Conservation (phyloP, 2,329 filamentous ascomycete genomes). For the Alternaria arbusti region DNA sequence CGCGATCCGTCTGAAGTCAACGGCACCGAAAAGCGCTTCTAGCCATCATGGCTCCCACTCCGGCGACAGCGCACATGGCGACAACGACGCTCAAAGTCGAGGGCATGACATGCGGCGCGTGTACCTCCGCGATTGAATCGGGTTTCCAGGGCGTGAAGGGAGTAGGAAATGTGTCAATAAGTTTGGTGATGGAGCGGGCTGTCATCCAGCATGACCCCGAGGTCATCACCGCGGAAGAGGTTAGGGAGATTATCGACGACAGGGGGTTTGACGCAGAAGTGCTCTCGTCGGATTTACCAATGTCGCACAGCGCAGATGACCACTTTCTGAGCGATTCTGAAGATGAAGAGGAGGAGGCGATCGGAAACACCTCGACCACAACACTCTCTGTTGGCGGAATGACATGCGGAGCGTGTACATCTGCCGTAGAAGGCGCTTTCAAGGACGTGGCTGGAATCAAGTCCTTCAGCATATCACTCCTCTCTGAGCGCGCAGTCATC, state of each 20-base stretch:
- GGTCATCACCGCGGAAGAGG: conserved; percentile 73
- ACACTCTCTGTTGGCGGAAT: conserved; percentile 83
- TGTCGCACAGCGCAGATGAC: conserved; percentile 50
- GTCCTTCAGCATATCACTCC: conserved; percentile 79
- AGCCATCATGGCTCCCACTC: conserved; percentile 34
- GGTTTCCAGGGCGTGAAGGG: conserved; percentile 85
- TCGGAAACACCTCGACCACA: conserved; percentile 61
- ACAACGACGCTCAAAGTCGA: conserved; percentile 90
- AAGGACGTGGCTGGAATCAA: conserved; percentile 75
- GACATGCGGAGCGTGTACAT: conserved; percentile 91
- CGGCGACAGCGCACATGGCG: conserved; percentile 65
- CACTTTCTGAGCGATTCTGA: conserved; percentile 47
- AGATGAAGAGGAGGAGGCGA: conserved; percentile 41
- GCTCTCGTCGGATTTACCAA: conserved; percentile 78
- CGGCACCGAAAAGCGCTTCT: conserved; percentile 6
- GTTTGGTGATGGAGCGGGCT: conserved; percentile 93
- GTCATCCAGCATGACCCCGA: conserved; percentile 87
- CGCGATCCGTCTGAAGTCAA: not conserved
- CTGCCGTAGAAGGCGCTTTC: conserved; percentile 82
- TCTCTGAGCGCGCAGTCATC: conserved; percentile 85
- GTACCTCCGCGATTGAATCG: conserved; percentile 92
- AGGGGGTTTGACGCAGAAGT: conserved; percentile 89
- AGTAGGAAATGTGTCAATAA: conserved; percentile 86
- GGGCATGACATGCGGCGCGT: conserved; percentile 88
- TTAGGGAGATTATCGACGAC: conserved; percentile 88